Base-by-base conservation (phyloP, 2,329 filamentous ascomycete species). In the Thielaviopsis ethacetica region DNA sequence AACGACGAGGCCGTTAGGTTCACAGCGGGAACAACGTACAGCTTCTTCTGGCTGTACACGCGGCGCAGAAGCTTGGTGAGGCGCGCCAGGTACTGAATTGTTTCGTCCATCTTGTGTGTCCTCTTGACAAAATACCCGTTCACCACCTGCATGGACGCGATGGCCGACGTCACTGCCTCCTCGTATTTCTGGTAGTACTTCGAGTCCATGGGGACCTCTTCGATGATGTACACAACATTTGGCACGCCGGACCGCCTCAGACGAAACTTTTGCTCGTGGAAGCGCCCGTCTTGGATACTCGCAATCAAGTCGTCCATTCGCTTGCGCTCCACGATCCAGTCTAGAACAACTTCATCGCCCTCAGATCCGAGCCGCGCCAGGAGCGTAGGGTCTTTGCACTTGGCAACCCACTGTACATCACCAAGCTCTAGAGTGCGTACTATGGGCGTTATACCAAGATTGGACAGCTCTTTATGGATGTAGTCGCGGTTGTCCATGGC, bases 221-320 rank as follows among this genome's bases (percentile, higher is more conserved):
- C 88, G 59, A 93, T 78, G 24, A 93, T 76, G 66, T 91, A 93
- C 44, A 88, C 77, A 15, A 91, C 84, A 64, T 90, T 86, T 60
- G 80, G 81, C n/a, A 88, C 75, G 0, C 87, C 87, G 0, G 82
- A 87, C 56, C 81, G 81, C 58, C 79, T 78, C 12, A 91, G 75
- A 1, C 88, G 83, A 67, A 90, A 91, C 67, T 93, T 91, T 67
- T 93, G 88, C 68, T 93, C 88, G 64, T 85, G 84, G 65, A 90
- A 91, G 2, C 88, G 82, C 1, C 86, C 86, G 62, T 91, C 88
- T 68, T 86, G 89, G 71, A 93, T 88, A 62, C 85, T 90, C 56
- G 78, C 74, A n/a, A 91, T 77, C 53, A 93, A 72, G 67, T 93
- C 88, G 66, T 91, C 87, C 0, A 91, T 76, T 9, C 88, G 77